Evolutionary conservation across 2,329 filamentous ascomycete genomes (phyloP), one percentile per base, ranked within the genome.

Genomic region (Raffaelea deltoideospora): DNA sequence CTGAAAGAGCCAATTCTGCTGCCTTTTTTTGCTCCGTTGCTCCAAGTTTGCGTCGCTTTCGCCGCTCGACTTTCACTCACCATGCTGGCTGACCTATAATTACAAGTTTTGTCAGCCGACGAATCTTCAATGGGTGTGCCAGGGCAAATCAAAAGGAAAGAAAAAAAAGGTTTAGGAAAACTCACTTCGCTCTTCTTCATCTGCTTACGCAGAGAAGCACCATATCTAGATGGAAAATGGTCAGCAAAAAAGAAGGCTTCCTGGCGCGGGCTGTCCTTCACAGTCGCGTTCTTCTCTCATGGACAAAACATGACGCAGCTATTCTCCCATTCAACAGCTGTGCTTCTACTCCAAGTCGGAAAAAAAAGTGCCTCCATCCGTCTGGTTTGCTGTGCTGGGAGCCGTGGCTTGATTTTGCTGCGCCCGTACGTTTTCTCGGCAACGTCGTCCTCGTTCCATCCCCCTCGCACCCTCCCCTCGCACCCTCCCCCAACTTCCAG

Each of bases 141-240:
- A n/a, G n/a, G n/a, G n/a, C n/a, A n/a, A n/a, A n/a, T n/a, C n/a
- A n/a, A n/a, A n/a, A n/a, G n/a, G n/a, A n/a, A 6, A 9, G 15
- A 10, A n/a, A 11, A 23, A 10, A 2, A 27, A 2, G 17, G 5
- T 17, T n/a, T 9, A 15, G 8, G 20, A 22, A 1, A 14, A 38
- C 37, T 30, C 31, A 38, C 37, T 80, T 96, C 90, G 81, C 95
- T 94, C 83, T 95, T 95, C 85, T 96, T 96, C 61, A 90, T 80
- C 65, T 86, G 87, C 78, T 96, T 96, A 70, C 87, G 43, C 68
- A 96, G 85, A 58, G 90, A 96, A 63, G 90, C 88, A 87, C 88
- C 90, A 69, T 93, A 93, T 76, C 85, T 88, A 22, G 5, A 19
- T 8, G 13, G 20, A 21, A 9, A 30, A 21, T 21, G 11, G 28